Conservation (phyloP, 108 stramenopile genomes). For the Cyclotella atomus region DNA sequence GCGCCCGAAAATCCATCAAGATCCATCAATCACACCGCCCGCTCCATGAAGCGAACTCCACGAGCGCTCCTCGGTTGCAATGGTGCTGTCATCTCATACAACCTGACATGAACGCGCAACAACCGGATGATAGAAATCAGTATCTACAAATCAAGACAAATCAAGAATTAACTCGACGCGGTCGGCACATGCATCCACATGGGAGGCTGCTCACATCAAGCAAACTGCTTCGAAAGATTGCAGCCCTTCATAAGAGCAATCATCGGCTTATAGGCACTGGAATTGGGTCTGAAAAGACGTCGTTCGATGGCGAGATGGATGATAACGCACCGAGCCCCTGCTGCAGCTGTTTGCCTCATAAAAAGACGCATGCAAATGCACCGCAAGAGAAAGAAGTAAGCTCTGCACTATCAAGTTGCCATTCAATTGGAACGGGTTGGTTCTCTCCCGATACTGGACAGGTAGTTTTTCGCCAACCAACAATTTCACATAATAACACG, state of each 20-base stretch:
- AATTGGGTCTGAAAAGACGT: neutral
- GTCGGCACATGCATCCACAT: too few relatives aligned
- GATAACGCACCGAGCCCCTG: neutral
- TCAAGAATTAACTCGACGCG: too few relatives aligned
- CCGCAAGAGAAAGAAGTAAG: neutral
- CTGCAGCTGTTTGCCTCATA: constrained; percentile 9
- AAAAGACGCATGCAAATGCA: neutral
- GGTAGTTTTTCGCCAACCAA: neutral
- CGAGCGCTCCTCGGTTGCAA: too few relatives aligned
- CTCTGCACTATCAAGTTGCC: neutral
- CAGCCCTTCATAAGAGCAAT: neutral
- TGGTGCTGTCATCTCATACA: too few relatives aligned
- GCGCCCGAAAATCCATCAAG: too few relatives aligned
- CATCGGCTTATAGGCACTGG: neutral
- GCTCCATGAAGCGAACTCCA: too few relatives aligned
- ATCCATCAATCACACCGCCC: too few relatives aligned
- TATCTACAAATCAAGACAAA: too few relatives aligned
- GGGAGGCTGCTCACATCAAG: neutral
- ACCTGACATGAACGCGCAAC: too few relatives aligned
- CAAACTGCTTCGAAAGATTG: neutral
- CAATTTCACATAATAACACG: neutral
- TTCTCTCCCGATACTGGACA: constrained; percentile 5
- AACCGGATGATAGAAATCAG: too few relatives aligned
- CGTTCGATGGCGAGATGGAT: neutral
- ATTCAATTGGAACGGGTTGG: neutral